Conservation (phyloP, 371 early-diverging fungal genomes). For the Dichotomocladium elegans region DNA sequence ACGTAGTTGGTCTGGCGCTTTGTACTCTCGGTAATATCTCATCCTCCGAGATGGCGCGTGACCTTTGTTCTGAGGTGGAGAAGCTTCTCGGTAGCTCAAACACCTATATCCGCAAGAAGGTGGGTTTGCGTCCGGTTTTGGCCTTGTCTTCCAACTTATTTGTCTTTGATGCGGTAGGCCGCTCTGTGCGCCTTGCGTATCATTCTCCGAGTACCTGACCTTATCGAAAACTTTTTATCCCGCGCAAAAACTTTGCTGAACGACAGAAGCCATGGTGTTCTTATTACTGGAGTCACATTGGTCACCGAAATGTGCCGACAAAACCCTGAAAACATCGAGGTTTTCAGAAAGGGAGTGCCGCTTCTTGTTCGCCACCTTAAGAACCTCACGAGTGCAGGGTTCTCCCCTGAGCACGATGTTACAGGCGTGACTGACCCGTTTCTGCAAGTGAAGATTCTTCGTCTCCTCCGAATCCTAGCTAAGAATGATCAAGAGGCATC, state of each 20-base stretch:
- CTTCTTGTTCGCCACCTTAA: conserved; percentile 85
- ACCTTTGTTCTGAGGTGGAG: conserved; percentile 92
- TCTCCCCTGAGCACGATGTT: conserved; percentile 96
- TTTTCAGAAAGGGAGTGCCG: conserved; percentile 78
- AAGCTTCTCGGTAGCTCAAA: conserved; percentile 87
- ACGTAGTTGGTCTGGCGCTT: conserved; percentile 92
- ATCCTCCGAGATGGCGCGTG: conserved; percentile 92
- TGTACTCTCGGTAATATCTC: conserved; percentile 95
- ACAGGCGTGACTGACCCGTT: conserved; percentile 96
- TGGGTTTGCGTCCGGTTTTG: conserved; percentile 21
- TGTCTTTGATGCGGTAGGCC: too few relatives aligned
- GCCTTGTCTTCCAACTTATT: too few relatives aligned
- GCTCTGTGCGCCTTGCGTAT: conserved; percentile 90
- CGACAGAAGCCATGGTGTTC: conserved; percentile 95
- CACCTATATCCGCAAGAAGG: conserved; percentile 95
- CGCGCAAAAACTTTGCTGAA: conserved; percentile 72
- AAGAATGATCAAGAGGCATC: conserved; percentile 81
- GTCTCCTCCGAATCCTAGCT: conserved; percentile 86
- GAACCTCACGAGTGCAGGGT: conserved; percentile 81
- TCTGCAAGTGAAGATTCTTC: conserved; percentile 92
- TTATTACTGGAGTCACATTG: conserved; percentile 89
- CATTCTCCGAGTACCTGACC: conserved; percentile 90
- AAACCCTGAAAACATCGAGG: conserved; percentile 61
- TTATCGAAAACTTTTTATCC: conserved; percentile 80
- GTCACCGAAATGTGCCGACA: conserved; percentile 85